A percentile compares a stretch with the other conserved stretches of the same genome.
Evolutionary conservation across 1,284 basidiomycete species (phyloP).

Genomic region (Psilocybe mexicana): DNA sequence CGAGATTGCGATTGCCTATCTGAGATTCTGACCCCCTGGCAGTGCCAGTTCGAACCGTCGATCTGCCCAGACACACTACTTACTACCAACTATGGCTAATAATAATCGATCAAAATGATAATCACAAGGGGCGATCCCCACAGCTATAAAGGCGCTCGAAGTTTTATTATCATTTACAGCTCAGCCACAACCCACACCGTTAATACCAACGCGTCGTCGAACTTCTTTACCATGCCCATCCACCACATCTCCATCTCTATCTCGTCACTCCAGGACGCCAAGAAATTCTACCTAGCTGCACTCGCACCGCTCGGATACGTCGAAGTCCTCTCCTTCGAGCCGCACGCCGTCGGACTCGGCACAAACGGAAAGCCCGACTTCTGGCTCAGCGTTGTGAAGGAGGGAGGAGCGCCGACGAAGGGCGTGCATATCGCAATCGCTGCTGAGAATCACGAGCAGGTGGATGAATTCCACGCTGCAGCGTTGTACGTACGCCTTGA

Average conservation of each 20-base stretch:
- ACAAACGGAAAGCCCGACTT: background rate
- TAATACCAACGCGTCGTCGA: no score
- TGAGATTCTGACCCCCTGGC: no score
- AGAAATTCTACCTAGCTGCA: slow-evolving; percentile 4
- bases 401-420: background rate
- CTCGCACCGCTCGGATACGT: slow-evolving; percentile 1
- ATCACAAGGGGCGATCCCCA: no score
- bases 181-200: no score
- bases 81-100: no score
- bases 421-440: background rate
- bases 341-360: background rate
- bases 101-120: no score
- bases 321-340: background rate
- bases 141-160: no score
- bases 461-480: slow-evolving; percentile 2
- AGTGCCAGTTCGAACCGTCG: no score
- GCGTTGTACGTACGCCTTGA: background rate
- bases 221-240: background rate
- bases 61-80: no score
- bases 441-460: background rate
- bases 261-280: background rate
- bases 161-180: no score
- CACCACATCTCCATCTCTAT: background rate
- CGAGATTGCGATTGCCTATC: no score
- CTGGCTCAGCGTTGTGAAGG: background rate